phyloP scores from a whole-genome alignment of 768 basidiomycete species.

The Rhizopogon vesiculosus region DNA sequence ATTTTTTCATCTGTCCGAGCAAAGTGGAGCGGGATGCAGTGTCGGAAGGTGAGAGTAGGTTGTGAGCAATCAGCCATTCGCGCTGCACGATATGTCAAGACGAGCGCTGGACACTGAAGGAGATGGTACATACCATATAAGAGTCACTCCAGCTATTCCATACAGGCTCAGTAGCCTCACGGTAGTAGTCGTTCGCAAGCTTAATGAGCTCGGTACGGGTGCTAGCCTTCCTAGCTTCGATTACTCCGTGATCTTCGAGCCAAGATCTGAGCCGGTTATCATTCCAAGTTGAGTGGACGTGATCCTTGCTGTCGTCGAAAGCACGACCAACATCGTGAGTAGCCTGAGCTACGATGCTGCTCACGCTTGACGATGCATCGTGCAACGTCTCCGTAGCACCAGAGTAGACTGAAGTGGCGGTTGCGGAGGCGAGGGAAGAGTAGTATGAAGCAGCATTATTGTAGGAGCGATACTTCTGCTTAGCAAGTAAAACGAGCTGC shows the following conservation, averaged over 20 bases:
- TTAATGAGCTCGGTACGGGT: constrained; percentile 63
- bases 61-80: constrained; percentile 80
- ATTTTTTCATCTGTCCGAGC: constrained; percentile 62
- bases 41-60: constrained; percentile 60
- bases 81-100: constrained; percentile 37
- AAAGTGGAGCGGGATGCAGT: constrained; percentile 53
- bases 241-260: constrained; percentile 69
- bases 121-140: constrained; percentile 54
- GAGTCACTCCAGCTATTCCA: constrained; percentile 88
- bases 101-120: neutral
- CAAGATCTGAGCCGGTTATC: constrained; percentile 69
- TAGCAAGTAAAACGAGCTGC: constrained; percentile 73
- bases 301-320: constrained; percentile 77
- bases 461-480: constrained; percentile 61
- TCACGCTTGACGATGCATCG: constrained; percentile 35
- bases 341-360: constrained; percentile 45
- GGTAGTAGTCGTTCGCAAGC: constrained; percentile 68
- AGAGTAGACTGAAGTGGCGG: constrained; percentile 49
- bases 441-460: constrained; percentile 55
- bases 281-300: constrained; percentile 87
- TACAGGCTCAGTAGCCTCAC: constrained; percentile 52
- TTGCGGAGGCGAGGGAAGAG: constrained; percentile 41
- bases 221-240: constrained; percentile 51
- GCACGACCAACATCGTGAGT: constrained; percentile 44
- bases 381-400: constrained; percentile 31